These are phyloP conservation scores for Pseudonitzschia multiseries DNA, from an alignment of 108 stramenopile genomes.

Conservation along the genomic window DNA sequence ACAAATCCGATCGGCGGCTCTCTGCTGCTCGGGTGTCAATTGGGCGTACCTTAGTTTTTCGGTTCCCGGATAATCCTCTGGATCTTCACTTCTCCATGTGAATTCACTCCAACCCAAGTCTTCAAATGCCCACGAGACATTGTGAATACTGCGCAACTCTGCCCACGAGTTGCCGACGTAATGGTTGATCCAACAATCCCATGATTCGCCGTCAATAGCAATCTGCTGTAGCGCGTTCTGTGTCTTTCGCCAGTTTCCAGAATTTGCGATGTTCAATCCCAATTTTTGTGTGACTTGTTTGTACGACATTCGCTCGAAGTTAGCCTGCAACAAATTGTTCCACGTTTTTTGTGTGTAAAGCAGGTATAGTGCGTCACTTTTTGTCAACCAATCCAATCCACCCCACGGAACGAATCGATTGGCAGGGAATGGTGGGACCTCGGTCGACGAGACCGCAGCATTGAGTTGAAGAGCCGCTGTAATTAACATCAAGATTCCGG, in stretches of 20 bases:
- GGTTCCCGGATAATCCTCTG: neutral
- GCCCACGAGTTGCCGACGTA: constrained; percentile 18
- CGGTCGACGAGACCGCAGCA: neutral
- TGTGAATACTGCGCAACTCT: neutral
- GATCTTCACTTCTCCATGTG: constrained; percentile 7
- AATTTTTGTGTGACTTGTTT: neutral
- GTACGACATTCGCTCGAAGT: constrained; percentile 1
- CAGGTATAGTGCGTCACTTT: neutral
- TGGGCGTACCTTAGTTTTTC: neutral
- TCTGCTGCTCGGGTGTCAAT: neutral
- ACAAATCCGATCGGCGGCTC: neutral
- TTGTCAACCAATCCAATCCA: neutral
- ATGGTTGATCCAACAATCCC: constrained; percentile 35
- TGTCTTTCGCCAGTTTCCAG: neutral
- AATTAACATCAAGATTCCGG: neutral
- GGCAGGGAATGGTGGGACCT: constrained; percentile 2
- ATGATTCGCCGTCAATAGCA: constrained; percentile 2
- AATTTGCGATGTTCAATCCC: neutral
- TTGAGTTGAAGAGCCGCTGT: neutral
- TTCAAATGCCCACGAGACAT: constrained; percentile 3
- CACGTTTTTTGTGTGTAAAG: neutral
- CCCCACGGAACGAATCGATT: constrained; percentile 11
- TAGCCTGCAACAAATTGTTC: neutral
- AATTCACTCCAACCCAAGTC: constrained; percentile 12
- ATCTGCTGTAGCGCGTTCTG: neutral